These are phyloP conservation scores for Metschnikowia cerradonensis DNA, from an alignment of 805 yeast genomes.

Conservation along the genomic window DNA sequence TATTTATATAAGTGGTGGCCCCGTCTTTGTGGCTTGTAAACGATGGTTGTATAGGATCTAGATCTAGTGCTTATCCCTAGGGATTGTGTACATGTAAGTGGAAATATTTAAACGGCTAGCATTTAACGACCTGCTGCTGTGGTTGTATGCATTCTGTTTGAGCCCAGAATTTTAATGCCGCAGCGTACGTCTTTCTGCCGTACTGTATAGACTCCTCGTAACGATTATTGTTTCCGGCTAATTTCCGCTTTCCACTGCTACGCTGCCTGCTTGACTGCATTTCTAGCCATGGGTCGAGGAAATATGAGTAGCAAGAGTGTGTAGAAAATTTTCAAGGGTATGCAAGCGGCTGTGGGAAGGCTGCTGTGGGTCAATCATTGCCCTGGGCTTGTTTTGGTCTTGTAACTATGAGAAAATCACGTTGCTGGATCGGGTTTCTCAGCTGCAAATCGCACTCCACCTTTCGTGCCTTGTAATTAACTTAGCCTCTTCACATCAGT, in stretches of 20 bases:
- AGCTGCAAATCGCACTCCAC: background rate
- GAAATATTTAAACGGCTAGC: background rate
- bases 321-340: no score
- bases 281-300: no score
- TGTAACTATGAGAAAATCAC: no score
- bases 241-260: background rate
- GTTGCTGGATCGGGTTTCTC: background rate
- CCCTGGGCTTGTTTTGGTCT: no score
- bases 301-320: no score
- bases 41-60: no score
- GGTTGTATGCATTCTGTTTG: background rate
- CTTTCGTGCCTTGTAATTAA: background rate
- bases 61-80: background rate
- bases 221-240: background rate
- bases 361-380: background rate
- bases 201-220: background rate
- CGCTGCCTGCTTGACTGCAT: no score
- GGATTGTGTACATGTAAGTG: background rate
- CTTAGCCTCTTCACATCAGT: background rate
- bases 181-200: background rate
- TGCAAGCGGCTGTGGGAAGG: no score
- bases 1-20: background rate
- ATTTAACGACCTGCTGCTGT: conserved; percentile 1
- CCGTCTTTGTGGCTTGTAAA: background rate
- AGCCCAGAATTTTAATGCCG: conserved; percentile 1